A percentile compares a stretch with the other conserved stretches of the same genome.
Evolutionary conservation across 202 grass and related monocot genomes (phyloP).

Genomic region (Thinopyrum obtusiflorum): DNA sequence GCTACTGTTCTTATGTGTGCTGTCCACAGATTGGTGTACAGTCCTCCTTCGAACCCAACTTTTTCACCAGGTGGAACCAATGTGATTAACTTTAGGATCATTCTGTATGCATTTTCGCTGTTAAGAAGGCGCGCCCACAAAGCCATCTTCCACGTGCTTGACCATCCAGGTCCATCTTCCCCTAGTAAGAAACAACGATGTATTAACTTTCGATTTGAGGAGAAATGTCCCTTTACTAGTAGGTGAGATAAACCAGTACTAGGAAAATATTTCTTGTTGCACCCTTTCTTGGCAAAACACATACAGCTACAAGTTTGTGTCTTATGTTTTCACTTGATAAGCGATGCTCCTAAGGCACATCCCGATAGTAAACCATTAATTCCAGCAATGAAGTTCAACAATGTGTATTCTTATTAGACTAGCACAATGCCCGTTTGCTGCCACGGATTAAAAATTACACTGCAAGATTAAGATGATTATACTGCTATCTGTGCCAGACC

Average conservation of each 20-base stretch:
- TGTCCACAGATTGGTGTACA: constrained; percentile 53
- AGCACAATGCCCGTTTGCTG: not conserved
- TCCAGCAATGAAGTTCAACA: not conserved
- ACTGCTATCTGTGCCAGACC: not conserved
- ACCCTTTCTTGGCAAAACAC: not conserved
- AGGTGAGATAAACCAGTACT: not conserved
- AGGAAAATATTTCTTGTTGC: not conserved
- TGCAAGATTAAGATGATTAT: not conserved
- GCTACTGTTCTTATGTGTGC: too few relatives aligned
- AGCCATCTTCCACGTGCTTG: constrained; percentile 67
- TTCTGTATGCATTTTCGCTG: constrained; percentile 46
- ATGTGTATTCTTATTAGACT: not conserved
- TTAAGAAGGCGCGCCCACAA: constrained; percentile 55
- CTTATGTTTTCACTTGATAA: not conserved
- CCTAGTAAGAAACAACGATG: constrained; percentile 28
- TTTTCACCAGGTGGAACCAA: constrained; percentile 40
- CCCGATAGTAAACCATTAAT: not conserved
- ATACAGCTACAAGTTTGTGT: not conserved
- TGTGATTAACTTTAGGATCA: constrained; percentile 50
- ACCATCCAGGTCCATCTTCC: constrained; percentile 64
- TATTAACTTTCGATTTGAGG: not conserved
- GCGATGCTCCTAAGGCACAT: not conserved
- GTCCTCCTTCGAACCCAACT: constrained; percentile 42
- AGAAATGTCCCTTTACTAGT: not conserved
- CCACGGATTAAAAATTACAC: not conserved